A percentile compares a stretch with the other conserved stretches of the same genome.
These are phyloP conservation scores for Gaillardinia entomophila DNA, from an alignment of 805 yeast genomes.

Conservation along the genomic window DNA sequence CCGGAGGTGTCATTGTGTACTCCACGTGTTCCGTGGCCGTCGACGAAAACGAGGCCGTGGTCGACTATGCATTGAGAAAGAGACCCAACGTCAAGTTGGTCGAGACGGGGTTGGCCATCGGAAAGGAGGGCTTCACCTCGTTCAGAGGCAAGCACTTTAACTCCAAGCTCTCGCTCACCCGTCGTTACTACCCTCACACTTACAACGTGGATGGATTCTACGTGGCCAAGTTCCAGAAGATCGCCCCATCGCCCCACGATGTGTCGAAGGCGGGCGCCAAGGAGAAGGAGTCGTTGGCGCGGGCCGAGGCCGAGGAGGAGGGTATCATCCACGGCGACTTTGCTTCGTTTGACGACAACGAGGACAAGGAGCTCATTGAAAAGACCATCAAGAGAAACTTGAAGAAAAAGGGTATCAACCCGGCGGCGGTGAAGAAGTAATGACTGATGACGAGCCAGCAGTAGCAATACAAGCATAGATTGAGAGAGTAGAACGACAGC, in stretches of 20 bases:
- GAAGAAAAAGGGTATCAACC: slow-evolving; percentile 70
- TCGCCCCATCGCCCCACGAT: slow-evolving; percentile 80
- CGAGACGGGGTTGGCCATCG: slow-evolving; percentile 86
- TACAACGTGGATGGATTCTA: slow-evolving; percentile 98
- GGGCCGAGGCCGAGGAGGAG: slow-evolving; percentile 76
- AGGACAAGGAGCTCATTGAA: slow-evolving; percentile 67
- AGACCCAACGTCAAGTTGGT: slow-evolving; percentile 95
- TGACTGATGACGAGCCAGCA: too few species aligned
- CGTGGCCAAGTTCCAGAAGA: slow-evolving; percentile 94
- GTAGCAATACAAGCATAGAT: too few species aligned
- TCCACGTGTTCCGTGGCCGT: slow-evolving; percentile 98
- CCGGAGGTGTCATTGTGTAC: slow-evolving; percentile 92
- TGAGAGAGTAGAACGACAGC: too few species aligned
- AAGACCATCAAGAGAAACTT: slow-evolving; percentile 59
- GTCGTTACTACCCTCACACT: slow-evolving; percentile 97
- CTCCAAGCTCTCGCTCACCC: slow-evolving; percentile 68
- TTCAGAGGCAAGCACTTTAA: slow-evolving; percentile 91
- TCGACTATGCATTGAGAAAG: slow-evolving; percentile 93
- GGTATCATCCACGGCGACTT: slow-evolving; percentile 83
- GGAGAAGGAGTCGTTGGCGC: slow-evolving; percentile 77
- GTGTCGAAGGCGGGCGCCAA: slow-evolving; percentile 80
- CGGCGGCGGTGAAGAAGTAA: slow-evolving; percentile 34
- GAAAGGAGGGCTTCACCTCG: slow-evolving; percentile 92
- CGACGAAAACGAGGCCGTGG: slow-evolving; percentile 97
- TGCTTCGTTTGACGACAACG: slow-evolving; percentile 72